Evolutionary conservation across 2,329 filamentous ascomycete species (phyloP).

Genomic region (Thelonectria rubi): DNA sequence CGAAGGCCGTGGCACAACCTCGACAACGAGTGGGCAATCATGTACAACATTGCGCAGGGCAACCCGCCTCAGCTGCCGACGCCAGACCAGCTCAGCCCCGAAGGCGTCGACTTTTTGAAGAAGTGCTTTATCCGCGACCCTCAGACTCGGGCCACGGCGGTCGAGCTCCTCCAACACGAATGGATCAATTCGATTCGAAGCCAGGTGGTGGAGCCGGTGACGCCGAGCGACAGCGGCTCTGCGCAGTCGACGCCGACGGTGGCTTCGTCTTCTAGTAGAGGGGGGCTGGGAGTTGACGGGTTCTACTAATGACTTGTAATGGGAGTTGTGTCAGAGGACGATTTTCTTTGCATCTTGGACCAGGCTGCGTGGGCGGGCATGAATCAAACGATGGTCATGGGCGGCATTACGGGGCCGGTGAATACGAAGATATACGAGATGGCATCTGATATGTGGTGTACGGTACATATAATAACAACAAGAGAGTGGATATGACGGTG

Average conservation of each 20-base stretch:
- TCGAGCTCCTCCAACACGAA: constrained; percentile 91
- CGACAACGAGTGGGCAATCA: constrained; percentile 99
- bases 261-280: constrained; percentile 43
- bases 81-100: constrained; percentile 81
- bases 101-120: constrained; percentile 87
- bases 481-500: constrained; percentile 1
- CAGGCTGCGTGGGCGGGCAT: constrained; percentile 34
- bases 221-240: constrained; percentile 66
- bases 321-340: too few species aligned
- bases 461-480: constrained; percentile 27
- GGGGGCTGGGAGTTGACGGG: constrained; percentile 42
- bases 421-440: constrained; percentile 33
- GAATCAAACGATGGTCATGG: constrained; percentile 38
- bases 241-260: constrained; percentile 48
- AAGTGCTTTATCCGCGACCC: constrained; percentile 90
- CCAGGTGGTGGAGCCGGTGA: constrained; percentile 71
- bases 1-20: constrained; percentile 92
- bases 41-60: constrained; percentile 99
- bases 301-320: constrained; percentile 39
- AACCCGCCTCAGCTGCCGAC: constrained; percentile 88
- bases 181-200: constrained; percentile 79
- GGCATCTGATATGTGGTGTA: constrained; percentile 33
- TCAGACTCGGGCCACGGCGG: constrained; percentile 77
- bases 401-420: constrained; percentile 34
- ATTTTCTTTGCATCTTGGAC: constrained; percentile 26